A percentile compares a stretch with the other conserved stretches of the same genome.
phyloP scores from a whole-genome alignment of 2,329 filamentous ascomycete species.

The Talaromyces sp. region DNA sequence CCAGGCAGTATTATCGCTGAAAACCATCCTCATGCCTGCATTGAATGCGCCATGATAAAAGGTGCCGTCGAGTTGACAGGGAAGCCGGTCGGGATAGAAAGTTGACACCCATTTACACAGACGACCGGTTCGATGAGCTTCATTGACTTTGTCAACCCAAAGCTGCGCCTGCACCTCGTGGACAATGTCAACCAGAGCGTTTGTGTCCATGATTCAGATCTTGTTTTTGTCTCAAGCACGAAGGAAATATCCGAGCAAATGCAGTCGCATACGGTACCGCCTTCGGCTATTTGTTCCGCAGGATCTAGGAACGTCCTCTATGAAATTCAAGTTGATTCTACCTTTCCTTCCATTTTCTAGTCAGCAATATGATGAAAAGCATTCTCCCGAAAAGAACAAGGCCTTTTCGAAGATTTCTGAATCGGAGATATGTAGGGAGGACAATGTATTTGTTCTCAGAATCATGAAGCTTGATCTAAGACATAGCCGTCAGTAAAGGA shows the following conservation, averaged over 20 bases:
- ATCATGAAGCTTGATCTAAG: conserved; percentile 47
- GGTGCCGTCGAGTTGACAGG: conserved; percentile 30
- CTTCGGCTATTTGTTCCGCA: no score
- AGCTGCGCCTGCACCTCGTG: neutral
- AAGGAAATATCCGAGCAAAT: no score
- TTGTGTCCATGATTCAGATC: neutral
- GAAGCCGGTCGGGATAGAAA: conserved; percentile 33
- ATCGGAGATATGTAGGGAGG: conserved; percentile 28
- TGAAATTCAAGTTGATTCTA: no score
- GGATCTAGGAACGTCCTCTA: no score
- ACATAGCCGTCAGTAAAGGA: conserved; percentile 39
- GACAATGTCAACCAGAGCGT: neutral
- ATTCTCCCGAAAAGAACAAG: conserved; percentile 22
- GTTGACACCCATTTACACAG: conserved; percentile 31
- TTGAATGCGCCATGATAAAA: conserved; percentile 35
- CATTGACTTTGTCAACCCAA: conserved; percentile 12
- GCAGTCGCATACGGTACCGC: no score
- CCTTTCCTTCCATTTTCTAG: no score
- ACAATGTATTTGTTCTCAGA: conserved; percentile 27
- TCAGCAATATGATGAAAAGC: conserved; percentile 16
- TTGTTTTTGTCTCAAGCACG: no score
- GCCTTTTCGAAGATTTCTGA: conserved; percentile 24
- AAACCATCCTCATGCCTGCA: conserved; percentile 33
- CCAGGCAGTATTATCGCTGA: conserved; percentile 28
- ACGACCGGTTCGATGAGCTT: neutral